These are phyloP conservation scores for Entomortierella beljakovae DNA, from an alignment of 192 early-diverging fungal genomes.

Conservation along the genomic window DNA sequence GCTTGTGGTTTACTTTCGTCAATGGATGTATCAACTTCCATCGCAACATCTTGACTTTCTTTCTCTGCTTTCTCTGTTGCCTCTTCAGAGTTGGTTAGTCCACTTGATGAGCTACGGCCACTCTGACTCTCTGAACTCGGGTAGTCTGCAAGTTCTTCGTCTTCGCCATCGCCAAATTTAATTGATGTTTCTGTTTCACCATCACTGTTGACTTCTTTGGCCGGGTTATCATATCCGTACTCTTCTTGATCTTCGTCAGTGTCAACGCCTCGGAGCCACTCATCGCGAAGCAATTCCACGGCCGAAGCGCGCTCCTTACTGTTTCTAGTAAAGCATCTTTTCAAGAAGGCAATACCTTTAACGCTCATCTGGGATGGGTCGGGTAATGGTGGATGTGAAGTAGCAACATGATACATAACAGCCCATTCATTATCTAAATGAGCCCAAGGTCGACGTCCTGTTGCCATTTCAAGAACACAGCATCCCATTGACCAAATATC, in stretches of 20 bases:
- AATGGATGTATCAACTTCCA: not conserved
- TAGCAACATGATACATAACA: conserved; percentile 91
- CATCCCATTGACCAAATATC: conserved; percentile 96
- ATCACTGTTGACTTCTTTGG: conserved; percentile 14
- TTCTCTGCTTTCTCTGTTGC: not conserved
- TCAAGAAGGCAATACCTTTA: conserved; percentile 80
- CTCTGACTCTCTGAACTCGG: not conserved
- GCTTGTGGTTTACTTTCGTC: not conserved
- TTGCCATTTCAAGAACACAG: conserved; percentile 92
- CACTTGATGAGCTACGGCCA: not conserved
- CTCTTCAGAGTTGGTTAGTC: not conserved
- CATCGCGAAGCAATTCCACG: conserved; percentile 75
- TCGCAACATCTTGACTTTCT: not conserved
- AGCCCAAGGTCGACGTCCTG: conserved; percentile 89
- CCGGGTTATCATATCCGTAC: conserved; percentile 10
- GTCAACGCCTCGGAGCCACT: conserved; percentile 71
- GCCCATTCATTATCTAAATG: conserved; percentile 95
- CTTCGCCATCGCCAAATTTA: not conserved
- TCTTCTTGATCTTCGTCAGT: conserved; percentile 25
- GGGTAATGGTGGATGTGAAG: conserved; percentile 82
- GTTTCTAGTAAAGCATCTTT: conserved; percentile 81
- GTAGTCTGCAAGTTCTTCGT: not conserved
- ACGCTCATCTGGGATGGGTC: conserved; percentile 72
- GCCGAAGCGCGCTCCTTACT: conserved; percentile 79
- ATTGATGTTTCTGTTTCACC: not conserved